phyloP scores from a whole-genome alignment of 2,329 filamentous ascomycete genomes.

The Pyrenochaeta sp. region DNA sequence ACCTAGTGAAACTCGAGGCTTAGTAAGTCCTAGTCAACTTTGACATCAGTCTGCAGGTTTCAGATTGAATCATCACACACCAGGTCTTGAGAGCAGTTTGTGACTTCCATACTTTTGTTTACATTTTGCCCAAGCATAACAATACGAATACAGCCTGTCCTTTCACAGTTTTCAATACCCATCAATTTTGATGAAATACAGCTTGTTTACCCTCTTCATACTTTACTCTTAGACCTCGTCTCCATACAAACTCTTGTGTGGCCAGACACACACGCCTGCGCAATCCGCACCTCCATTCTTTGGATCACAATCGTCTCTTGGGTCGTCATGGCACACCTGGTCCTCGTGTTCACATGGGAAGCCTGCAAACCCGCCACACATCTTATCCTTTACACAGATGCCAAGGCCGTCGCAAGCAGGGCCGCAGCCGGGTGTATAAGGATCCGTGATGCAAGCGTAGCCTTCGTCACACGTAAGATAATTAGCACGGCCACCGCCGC shows the following conservation, averaged over 20 bases:
- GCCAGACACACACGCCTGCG: conserved; percentile 52
- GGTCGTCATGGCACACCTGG: conserved; percentile 54
- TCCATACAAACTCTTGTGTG: conserved; percentile 6
- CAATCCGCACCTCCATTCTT: conserved; percentile 53
- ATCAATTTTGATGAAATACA: too few relatives aligned
- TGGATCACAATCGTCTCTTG: conserved; percentile 53
- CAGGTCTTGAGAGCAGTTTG: too few relatives aligned
- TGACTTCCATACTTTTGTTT: too few relatives aligned
- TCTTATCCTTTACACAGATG: conserved; percentile 45
- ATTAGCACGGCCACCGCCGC: conserved; percentile 35
- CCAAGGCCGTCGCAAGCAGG: conserved; percentile 42
- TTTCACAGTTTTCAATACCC: too few relatives aligned
- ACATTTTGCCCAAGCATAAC: too few relatives aligned
- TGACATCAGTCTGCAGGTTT: too few relatives aligned
- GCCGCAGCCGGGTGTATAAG: conserved; percentile 40
- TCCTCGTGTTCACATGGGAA: conserved; percentile 40
- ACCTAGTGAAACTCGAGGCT: too few relatives aligned
- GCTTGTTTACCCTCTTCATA: too few relatives aligned
- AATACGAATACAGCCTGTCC: too few relatives aligned
- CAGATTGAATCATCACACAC: too few relatives aligned
- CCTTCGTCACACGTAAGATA: conserved; percentile 18
- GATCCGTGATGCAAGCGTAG: conserved; percentile 43
- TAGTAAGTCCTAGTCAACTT: too few relatives aligned
- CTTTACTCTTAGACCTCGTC: too few relatives aligned
- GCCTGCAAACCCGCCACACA: conserved; percentile 55